phyloP scores from a whole-genome alignment of 164 flowering plant species.

The Magnolia sinica region DNA sequence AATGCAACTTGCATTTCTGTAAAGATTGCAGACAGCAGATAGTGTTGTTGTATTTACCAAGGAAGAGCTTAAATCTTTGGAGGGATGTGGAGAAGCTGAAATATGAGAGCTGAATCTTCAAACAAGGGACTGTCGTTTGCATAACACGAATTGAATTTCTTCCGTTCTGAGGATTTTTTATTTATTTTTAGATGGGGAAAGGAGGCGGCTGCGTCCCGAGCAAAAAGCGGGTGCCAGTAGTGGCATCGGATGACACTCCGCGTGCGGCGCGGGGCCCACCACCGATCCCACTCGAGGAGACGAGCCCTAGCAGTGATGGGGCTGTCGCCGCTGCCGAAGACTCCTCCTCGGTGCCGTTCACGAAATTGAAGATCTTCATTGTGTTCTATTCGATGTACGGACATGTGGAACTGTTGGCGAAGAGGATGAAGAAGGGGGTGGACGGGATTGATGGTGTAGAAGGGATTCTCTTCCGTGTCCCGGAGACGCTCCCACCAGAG shows the following conservation, averaged over 20 bases:
- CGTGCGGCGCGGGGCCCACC: conserved; percentile 6
- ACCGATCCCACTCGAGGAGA: conserved; percentile 12
- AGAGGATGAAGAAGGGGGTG: conserved; percentile 56
- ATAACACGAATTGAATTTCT: neutral
- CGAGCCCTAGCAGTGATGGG: neutral
- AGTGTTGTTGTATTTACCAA: neutral
- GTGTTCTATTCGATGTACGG: conserved; percentile 76
- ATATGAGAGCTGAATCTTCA: neutral
- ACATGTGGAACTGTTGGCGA: conserved; percentile 60
- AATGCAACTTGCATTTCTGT: no score
- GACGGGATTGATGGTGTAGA: conserved; percentile 64
- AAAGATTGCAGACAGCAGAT: no score
- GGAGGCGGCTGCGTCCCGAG: conserved; percentile 87
- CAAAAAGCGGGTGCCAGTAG: conserved; percentile 42
- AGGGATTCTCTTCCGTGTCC: conserved; percentile 52
- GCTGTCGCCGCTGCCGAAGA: conserved; percentile 7
- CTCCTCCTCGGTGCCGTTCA: conserved; percentile 1
- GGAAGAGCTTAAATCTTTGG: neutral
- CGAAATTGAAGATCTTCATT: conserved; percentile 48
- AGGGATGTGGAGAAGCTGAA: neutral
- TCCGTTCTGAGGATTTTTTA: neutral
- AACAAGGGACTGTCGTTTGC: neutral
- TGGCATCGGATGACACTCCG: conserved; percentile 24
- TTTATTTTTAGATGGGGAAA: conserved; percentile 56
- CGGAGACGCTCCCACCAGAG: conserved; percentile 51